Evolutionary conservation across 345 rosid species (phyloP), one percentile per base, ranked within the genome.

Genomic region (Sonneratia alba): DNA sequence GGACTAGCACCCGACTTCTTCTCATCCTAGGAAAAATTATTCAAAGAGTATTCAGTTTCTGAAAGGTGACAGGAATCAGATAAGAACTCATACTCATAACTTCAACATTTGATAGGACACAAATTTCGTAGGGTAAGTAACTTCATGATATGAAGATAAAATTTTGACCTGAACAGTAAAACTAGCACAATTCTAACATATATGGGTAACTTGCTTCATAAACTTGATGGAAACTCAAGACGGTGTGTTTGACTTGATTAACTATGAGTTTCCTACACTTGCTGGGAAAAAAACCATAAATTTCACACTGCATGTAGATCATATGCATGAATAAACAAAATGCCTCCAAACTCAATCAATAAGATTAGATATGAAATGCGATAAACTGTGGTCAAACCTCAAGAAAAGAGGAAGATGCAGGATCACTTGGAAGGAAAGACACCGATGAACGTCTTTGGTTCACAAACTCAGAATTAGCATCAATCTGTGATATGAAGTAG

Each of bases 361-460:
- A 9, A 9, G 32, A 24, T n/a, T 9, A 22, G 63, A 24, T 5
- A 11, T n/a, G 12, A 21, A 1, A 57, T 57, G 38, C 10, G 11
- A 14, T 32, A 62, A 6, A 12, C 38, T 42, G 53, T n/a, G 56
- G 36, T 1, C 57, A 21, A 45, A 74, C 97, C 97, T 89, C 85
- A 36, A 88, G 86, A 73, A 88, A 84, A 69, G 85, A 83, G 43
- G 83, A 77, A 18, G 91, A 85, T 38, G 92, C 89, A 51, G 82
- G 85, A 75, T 89, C 91, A 75, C 86, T 95, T 27, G 94, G 98
- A 71, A 84, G 86, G 81, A 86, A 90, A 75, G 77, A 76, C 70
- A 85, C 67, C 0, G 80, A 83, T 38, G 77, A 74, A 40, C 99
- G 96, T 77, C 71, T 85, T 78, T 77, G 80, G 82, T 88, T 90